Evolutionary conservation across 2,329 filamentous ascomycete species (phyloP).

Genomic region (Epichloe coenophiala): DNA sequence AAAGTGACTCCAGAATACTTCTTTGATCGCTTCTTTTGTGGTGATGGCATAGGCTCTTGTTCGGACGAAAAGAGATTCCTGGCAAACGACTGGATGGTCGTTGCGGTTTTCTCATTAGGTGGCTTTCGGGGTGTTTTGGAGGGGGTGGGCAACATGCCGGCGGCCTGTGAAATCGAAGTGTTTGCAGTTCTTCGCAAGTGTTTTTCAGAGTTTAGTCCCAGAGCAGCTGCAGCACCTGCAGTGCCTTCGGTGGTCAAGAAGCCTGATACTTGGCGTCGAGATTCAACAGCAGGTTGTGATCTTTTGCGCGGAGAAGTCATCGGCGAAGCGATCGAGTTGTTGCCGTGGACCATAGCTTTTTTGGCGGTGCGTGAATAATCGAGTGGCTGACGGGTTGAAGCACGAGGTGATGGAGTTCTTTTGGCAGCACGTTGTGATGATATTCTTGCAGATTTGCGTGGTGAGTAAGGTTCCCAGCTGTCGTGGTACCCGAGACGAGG

Average conservation of each 20-base stretch:
- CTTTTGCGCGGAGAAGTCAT: constrained; percentile 38
- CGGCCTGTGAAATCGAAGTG: constrained; percentile 19
- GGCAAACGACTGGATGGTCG: constrained; percentile 40
- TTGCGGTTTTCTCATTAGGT: constrained; percentile 34
- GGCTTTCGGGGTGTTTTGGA: constrained; percentile 63
- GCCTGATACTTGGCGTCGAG: constrained; percentile 32
- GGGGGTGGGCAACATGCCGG: constrained; percentile 64
- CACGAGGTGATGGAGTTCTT: constrained; percentile 42
- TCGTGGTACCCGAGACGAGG: constrained; percentile 56
- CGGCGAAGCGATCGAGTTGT: constrained; percentile 26
- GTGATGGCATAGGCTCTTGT: constrained; percentile 43
- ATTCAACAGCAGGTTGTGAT: constrained; percentile 31
- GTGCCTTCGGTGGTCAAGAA: constrained; percentile 30
- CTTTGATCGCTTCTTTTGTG: constrained; percentile 43
- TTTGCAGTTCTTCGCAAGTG: constrained; percentile 13
- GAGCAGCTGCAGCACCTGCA: constrained; percentile 28
- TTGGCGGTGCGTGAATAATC: constrained; percentile 21
- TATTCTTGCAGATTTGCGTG: constrained; percentile 55
- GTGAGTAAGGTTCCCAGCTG: constrained; percentile 58
- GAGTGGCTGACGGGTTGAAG: constrained; percentile 19
- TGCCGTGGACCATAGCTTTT: constrained; percentile 16
- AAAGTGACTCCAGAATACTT: constrained; percentile 41
- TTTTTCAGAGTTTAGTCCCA: constrained; percentile 21
- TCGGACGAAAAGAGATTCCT: constrained; percentile 48
- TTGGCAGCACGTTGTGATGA: constrained; percentile 37